Percentiles rank a stretch among this genome's conserved stretches.
phyloP scores from a whole-genome alignment of 257 asterid species.

The Nicotiana paniculata region DNA sequence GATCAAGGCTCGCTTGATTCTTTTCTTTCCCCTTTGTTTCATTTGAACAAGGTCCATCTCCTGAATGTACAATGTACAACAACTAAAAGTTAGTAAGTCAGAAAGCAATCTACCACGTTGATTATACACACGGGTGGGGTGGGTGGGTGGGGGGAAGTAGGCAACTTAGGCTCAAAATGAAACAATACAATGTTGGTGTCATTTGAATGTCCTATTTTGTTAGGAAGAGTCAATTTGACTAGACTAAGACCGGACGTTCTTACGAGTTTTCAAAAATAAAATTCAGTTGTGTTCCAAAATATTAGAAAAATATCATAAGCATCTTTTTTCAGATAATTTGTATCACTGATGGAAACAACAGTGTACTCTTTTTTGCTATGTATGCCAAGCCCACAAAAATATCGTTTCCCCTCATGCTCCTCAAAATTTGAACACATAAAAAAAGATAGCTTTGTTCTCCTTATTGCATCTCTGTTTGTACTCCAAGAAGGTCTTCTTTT shows the following conservation, averaged over 20 bases:
- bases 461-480: not conserved
- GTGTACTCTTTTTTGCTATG: not conserved
- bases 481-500: not conserved
- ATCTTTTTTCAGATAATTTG: not conserved
- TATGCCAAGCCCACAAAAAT: not conserved
- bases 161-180: not conserved
- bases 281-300: not conserved
- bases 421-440: not conserved
- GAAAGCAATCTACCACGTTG: not conserved
- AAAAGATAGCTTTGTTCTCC: not conserved
- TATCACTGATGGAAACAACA: not conserved
- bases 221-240: not conserved
- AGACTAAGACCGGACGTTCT: not conserved
- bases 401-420: not conserved
- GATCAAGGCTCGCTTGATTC: slow-evolving; percentile 17
- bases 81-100: not conserved
- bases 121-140: too few species aligned
- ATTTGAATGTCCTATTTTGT: not conserved
- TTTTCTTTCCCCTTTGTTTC: slow-evolving; percentile 65
- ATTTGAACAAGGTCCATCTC: slow-evolving; percentile 76
- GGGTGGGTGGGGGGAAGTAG: not conserved
- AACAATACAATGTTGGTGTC: not conserved
- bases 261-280: not conserved
- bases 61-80: slow-evolving; percentile 23
- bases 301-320: not conserved